Conservation (phyloP, 768 basidiomycete species). For the Kondoa subrosea region DNA sequence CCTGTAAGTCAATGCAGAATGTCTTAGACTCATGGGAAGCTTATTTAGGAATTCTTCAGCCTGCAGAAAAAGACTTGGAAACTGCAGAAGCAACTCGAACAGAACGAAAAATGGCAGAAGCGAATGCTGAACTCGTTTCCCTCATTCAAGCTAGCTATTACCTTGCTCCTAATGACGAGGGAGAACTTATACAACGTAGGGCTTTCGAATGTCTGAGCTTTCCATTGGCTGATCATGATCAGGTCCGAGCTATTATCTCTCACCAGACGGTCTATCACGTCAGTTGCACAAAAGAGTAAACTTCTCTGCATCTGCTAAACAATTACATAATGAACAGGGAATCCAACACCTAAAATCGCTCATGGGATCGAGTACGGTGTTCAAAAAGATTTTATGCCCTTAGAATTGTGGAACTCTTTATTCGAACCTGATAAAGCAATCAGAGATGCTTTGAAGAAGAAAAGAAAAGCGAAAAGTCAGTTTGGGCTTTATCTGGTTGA, state of each 20-base stretch:
- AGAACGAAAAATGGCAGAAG: neutral
- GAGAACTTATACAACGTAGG: too few species aligned
- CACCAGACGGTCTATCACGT: neutral
- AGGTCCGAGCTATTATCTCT: neutral
- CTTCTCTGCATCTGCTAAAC: too few species aligned
- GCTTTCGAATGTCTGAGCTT: too few species aligned
- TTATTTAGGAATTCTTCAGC: neutral
- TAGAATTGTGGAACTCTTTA: neutral
- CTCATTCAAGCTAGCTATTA: too few species aligned
- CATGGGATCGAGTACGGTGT: neutral
- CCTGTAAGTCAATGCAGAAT: neutral
- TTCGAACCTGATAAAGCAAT: neutral
- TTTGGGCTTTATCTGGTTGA: neutral
- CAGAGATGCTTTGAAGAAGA: neutral
- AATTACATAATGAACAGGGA: neutral
- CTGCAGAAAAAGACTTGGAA: neutral
- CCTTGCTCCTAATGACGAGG: too few species aligned
- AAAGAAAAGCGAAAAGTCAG: neutral
- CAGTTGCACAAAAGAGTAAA: too few species aligned
- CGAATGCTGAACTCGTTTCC: neutral
- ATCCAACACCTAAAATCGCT: neutral
- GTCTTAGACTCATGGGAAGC: neutral
- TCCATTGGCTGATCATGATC: too few species aligned
- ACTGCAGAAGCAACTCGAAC: neutral
- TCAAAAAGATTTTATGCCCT: neutral